phyloP scores from a whole-genome alignment of 2,329 filamentous ascomycete species.

The Colletotrichum camelliae region DNA sequence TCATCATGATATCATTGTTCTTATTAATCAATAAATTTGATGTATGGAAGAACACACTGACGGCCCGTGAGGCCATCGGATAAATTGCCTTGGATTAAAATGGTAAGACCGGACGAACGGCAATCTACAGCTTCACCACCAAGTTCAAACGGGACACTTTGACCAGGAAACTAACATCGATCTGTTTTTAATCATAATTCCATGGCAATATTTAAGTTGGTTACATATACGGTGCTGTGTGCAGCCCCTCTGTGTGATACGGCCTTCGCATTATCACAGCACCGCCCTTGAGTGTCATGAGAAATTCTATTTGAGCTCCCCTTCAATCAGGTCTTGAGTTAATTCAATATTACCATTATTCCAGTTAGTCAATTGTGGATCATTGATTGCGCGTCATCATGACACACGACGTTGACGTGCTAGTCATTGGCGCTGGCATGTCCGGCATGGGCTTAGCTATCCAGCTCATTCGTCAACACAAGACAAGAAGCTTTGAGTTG shows the following conservation, averaged over 20 bases:
- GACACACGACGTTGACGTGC: neutral
- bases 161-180: neutral
- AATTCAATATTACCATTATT: fast-evolving
- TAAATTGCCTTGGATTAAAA: neutral
- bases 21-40: fast-evolving
- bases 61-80: neutral
- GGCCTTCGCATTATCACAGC: neutral
- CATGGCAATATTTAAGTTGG: neutral
- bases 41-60: neutral
- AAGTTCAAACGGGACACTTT: neutral
- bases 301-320: neutral
- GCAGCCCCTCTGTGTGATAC: neutral
- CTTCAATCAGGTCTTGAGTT: fast-evolving
- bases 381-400: neutral
- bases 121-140: neutral
- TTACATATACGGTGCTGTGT: neutral
- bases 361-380: neutral
- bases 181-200: neutral
- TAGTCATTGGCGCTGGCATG: neutral
- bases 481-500: neutral
- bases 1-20: neutral
- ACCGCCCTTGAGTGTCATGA: neutral
- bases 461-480: neutral
- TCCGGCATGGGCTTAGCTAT: neutral
- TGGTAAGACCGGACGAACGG: neutral